These are phyloP conservation scores for Geosiphon pyriformis DNA, from an alignment of 192 early-diverging fungal species.

Conservation along the genomic window DNA sequence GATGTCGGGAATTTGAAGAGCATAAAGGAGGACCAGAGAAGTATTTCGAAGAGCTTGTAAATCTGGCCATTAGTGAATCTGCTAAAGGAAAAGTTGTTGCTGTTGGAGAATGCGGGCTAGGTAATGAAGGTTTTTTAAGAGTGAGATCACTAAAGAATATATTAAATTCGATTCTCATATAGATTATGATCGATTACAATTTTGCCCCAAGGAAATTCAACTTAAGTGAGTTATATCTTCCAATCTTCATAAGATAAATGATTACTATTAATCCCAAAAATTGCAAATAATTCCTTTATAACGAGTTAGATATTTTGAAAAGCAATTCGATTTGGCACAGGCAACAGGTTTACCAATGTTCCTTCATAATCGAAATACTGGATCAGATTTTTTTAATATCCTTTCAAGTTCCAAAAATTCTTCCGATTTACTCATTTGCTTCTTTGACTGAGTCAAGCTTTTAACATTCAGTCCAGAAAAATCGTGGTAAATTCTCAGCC, in stretches of 20 bases:
- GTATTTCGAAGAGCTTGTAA: conserved; percentile 53
- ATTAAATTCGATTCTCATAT: not conserved
- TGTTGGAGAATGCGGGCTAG: conserved; percentile 90
- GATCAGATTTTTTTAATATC: conserved; percentile 65
- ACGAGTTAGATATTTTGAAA: conserved; percentile 56
- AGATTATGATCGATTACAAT: conserved; percentile 90
- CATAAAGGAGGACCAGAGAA: conserved; percentile 52
- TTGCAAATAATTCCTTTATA: not conserved
- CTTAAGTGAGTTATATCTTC: conserved; percentile 32
- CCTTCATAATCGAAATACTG: conserved; percentile 85
- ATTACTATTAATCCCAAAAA: not conserved
- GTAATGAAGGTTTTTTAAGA: conserved; percentile 26
- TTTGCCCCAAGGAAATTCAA: conserved; percentile 73
- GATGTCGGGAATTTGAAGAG: conserved; percentile 63
- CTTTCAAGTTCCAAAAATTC: conserved; percentile 22
- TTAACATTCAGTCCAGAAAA: conserved; percentile 41
- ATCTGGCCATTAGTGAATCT: conserved; percentile 33
- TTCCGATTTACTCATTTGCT: not conserved
- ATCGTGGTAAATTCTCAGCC: conserved; percentile 54
- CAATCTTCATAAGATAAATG: not conserved
- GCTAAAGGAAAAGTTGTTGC: conserved; percentile 68
- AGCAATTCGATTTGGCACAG: conserved; percentile 76
- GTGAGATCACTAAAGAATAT: not conserved
- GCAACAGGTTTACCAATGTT: conserved; percentile 82
- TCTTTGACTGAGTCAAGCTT: not conserved